Evolutionary conservation across 345 rosid species (phyloP), one percentile per base, ranked within the genome.

Genomic region (Angophora floribunda): DNA sequence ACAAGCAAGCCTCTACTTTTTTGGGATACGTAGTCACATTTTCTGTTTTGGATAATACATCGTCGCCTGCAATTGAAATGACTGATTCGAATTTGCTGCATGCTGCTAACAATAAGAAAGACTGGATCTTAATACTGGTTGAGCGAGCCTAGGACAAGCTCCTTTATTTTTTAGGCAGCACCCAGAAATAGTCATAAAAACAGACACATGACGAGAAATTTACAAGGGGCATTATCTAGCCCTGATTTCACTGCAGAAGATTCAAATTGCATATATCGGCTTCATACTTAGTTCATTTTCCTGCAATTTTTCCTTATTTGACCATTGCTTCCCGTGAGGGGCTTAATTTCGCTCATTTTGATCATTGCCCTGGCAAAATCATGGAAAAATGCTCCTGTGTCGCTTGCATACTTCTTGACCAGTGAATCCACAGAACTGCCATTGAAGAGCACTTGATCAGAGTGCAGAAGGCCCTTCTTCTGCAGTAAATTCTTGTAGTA

Each of bases 401-500:
- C 70, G n/a, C 14, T 0, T 10, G 84, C 49, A 12, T 75, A 75
- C 84, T 41, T 41, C 84, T 75, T 75, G 49, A 41, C 84, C 84
- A 75, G 84, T 41, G 84, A 75, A 19, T 5, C 84, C 49, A 75
- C 84, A 41, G 84, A 75, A 41, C 28, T 5, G 49, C 84, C 49
- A 6, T 75, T 19, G 84, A 75, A 41, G 84, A 96, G 93, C 4
- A 94, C 96, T 90, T 97, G 89, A 55, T 97, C 99, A 30, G 99
- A 97, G 88, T 97, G 96, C 3, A 97, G 92, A 88, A 97, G 95
- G 50, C 98, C 99, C 91, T 94, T 95, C 45, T 97, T 96, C 9
- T 93, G 93, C 36, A 91, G 96, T 95, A 97, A 90, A 86, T 95
- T 97, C 85, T 93, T 95, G 90, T 95, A 97, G 51, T 97, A 97